Conservation (phyloP, 139 green algal species). For the Chloropicon primus region DNA sequence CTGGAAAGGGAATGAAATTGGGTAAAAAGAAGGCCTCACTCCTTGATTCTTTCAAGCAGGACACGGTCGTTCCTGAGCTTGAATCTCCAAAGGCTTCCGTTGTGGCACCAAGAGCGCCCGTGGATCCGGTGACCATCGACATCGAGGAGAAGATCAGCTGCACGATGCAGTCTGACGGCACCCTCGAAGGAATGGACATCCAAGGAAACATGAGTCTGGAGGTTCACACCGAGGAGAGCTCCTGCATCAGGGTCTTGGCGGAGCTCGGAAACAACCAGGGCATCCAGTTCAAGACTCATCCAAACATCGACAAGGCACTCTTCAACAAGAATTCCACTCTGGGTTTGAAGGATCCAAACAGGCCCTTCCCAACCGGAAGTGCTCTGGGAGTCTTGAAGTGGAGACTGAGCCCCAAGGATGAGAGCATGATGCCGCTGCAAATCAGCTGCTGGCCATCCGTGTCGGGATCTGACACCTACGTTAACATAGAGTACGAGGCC, state of each 20-base stretch:
- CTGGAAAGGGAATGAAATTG: slow-evolving; percentile 7
- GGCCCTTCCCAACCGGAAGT: slow-evolving; percentile 78
- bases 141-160: slow-evolving; percentile 41
- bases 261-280: slow-evolving; percentile 46
- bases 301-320: slow-evolving; percentile 96
- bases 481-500: slow-evolving; percentile 98
- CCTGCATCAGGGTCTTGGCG: slow-evolving; percentile 46
- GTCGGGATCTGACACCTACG: slow-evolving; percentile 69
- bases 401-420: slow-evolving; percentile 63
- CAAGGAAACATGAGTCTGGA: slow-evolving; percentile 70
- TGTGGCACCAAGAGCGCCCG: background rate
- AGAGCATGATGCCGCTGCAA: slow-evolving; percentile 44
- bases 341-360: slow-evolving; percentile 78
- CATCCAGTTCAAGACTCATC: slow-evolving; percentile 99
- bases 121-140: slow-evolving; percentile 35
- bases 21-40: slow-evolving; percentile 1
- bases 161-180: slow-evolving; percentile 76
- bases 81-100: background rate
- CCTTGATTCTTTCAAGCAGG: background rate
- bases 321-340: slow-evolving; percentile 62
- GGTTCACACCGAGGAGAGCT: slow-evolving; percentile 27
- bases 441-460: slow-evolving; percentile 95
- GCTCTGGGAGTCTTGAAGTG: slow-evolving; percentile 93
- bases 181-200: slow-evolving; percentile 86
- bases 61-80: background rate